These are phyloP conservation scores for Suillus brevipes DNA, from an alignment of 768 basidiomycete genomes.

Conservation along the genomic window DNA sequence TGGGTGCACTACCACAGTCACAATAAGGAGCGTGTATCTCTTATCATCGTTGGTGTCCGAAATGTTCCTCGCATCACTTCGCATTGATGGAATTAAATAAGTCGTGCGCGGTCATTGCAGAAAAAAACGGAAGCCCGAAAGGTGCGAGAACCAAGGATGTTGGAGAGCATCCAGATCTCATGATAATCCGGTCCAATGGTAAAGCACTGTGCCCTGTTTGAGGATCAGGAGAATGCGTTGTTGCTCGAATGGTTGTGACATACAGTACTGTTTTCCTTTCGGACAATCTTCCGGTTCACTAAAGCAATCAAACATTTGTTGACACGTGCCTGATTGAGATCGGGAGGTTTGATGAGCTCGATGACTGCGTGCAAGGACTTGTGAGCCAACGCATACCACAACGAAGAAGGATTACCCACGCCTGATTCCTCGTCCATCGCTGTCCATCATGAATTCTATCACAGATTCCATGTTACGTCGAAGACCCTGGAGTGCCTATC, in stretches of 20 bases:
- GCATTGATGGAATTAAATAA: not conserved
- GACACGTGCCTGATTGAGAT: slow-evolving; percentile 85
- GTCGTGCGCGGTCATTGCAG: not conserved
- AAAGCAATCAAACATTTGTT: slow-evolving; percentile 93
- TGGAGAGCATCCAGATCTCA: slow-evolving; percentile 15
- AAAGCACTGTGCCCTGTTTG: slow-evolving; percentile 61
- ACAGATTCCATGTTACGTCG: slow-evolving; percentile 80
- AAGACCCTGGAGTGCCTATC: slow-evolving; percentile 49
- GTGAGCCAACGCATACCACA: not conserved
- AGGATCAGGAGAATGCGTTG: not conserved
- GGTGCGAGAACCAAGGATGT: not conserved
- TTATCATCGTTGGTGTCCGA: not conserved
- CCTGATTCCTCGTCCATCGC: slow-evolving; percentile 59
- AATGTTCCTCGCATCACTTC: not conserved
- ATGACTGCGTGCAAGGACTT: slow-evolving; percentile 49
- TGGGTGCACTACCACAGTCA: not conserved
- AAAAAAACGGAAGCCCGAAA: not conserved
- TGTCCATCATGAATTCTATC: slow-evolving; percentile 73
- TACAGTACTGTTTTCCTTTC: slow-evolving; percentile 69
- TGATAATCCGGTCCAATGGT: slow-evolving; percentile 64
- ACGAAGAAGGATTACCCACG: slow-evolving; percentile 34
- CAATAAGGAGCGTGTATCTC: not conserved
- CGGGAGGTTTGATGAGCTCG: slow-evolving; percentile 76
- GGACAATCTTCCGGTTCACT: slow-evolving; percentile 82
- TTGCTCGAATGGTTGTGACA: slow-evolving; percentile 15